A percentile compares a stretch with the other conserved stretches of the same genome.
Conservation (phyloP, 2,329 filamentous ascomycete genomes). For the Pestalotiopsis sp. region DNA sequence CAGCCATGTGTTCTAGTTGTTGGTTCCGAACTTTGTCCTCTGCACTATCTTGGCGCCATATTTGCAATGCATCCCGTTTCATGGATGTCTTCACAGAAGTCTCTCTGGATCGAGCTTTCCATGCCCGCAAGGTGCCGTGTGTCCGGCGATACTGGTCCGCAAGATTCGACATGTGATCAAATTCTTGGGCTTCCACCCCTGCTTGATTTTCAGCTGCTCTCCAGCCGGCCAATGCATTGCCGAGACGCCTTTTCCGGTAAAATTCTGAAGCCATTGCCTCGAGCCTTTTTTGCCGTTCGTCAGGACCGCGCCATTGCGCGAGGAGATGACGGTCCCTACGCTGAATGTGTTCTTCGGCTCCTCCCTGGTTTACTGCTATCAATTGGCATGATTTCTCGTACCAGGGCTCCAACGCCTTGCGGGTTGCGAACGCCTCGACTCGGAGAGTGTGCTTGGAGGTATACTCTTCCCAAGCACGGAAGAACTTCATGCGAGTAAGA, state of each 20-base stretch:
- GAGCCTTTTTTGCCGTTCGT: conserved; percentile 11
- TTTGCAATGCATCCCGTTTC: conserved; percentile 14
- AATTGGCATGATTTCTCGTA: conserved; percentile 6
- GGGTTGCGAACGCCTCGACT: conserved; percentile 24
- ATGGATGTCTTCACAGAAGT: conserved; percentile 10
- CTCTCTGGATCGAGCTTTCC: conserved; percentile 18
- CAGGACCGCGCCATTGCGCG: conserved; percentile 14
- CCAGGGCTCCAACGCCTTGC: conserved; percentile 16
- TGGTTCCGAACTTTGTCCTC: conserved; percentile 21
- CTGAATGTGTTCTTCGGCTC: conserved; percentile 12
- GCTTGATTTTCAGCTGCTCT: conserved; percentile 7
- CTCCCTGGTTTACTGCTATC: background rate
- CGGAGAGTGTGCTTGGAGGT: conserved; percentile 26
- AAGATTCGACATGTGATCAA: conserved; percentile 10
- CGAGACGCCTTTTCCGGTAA: conserved; percentile 4
- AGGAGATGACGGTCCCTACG: background rate
- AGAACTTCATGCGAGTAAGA: conserved; percentile 36
- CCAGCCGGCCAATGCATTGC: conserved; percentile 14
- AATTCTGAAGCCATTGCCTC: conserved; percentile 8
- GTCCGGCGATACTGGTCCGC: conserved; percentile 15
- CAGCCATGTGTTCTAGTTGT: conserved; percentile 26
- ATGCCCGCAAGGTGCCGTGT: conserved; percentile 16
- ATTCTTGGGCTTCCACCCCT: background rate
- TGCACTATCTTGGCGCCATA: conserved; percentile 15
- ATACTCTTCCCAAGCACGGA: conserved; percentile 32